A percentile compares a stretch with the other conserved stretches of the same genome.
Evolutionary conservation across 495 filamentous ascomycete species (phyloP).

Genomic region (Letharia columbiana): DNA sequence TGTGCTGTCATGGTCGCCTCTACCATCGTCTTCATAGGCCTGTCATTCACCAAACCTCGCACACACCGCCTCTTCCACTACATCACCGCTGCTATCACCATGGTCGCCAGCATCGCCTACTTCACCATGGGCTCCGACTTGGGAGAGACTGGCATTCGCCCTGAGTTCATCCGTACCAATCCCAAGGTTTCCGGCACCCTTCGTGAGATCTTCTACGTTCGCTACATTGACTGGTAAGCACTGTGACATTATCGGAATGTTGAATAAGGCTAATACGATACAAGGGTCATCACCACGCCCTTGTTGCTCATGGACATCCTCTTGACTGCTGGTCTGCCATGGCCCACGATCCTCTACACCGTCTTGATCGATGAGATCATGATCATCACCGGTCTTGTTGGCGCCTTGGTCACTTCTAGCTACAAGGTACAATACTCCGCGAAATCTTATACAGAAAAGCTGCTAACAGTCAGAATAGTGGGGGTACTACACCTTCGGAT

Average conservation of each 20-base stretch:
- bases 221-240: conserved; percentile 58
- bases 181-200: conserved; percentile 36
- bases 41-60: conserved; percentile 43
- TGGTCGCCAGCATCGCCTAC: conserved; percentile 57
- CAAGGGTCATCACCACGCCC: conserved; percentile 39
- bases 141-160: conserved; percentile 52
- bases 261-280: conserved; percentile 5
- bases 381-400: conserved; percentile 55
- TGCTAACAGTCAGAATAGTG: conserved; percentile 20
- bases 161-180: conserved; percentile 42
- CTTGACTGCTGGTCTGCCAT: conserved; percentile 55
- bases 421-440: conserved; percentile 40
- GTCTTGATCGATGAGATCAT: conserved; percentile 54
- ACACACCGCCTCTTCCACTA: conserved; percentile 60
- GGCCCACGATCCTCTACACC: conserved; percentile 54
- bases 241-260: conserved; percentile 24
- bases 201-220: conserved; percentile 62
- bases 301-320: conserved; percentile 52
- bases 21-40: conserved; percentile 36
- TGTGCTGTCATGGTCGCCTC: conserved; percentile 35
- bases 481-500: conserved; percentile 59
- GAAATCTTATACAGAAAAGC: too few relatives aligned
- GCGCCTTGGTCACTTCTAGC: conserved; percentile 44
- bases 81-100: conserved; percentile 50
- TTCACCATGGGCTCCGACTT: conserved; percentile 62